Conservation (phyloP, 106 monocot species). For the Xerophyta viscosa region DNA sequence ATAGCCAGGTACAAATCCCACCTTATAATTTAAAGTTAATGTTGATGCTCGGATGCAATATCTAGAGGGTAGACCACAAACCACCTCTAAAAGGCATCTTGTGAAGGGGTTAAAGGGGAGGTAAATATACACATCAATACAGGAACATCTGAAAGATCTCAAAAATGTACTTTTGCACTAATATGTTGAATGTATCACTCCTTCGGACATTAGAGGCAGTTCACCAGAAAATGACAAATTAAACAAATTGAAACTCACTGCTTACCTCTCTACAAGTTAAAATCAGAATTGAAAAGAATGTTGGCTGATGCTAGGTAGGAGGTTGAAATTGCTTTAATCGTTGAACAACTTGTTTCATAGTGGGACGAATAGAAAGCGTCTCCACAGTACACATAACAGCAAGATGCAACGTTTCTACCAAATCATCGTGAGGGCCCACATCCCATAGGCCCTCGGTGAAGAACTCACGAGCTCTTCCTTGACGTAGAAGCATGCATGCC, state of each 20-base stretch:
- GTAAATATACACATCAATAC: too few species aligned
- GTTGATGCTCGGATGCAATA: too few species aligned
- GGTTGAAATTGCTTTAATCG: slow-evolving; percentile 38
- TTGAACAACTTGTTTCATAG: slow-evolving; percentile 32
- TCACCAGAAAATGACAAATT: background rate
- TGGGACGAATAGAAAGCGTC: slow-evolving; percentile 7
- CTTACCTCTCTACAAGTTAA: slow-evolving; percentile 12
- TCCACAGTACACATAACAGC: slow-evolving; percentile 36
- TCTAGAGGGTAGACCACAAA: too few species aligned
- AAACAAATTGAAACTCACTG: background rate
- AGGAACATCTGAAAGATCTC: too few species aligned
- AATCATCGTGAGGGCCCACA: slow-evolving; percentile 39
- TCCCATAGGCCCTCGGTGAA: slow-evolving; percentile 50
- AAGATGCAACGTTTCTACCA: slow-evolving; percentile 32
- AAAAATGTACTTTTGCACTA: background rate
- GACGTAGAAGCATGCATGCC: slow-evolving; percentile 39
- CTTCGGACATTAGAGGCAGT: background rate
- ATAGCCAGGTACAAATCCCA: too few species aligned
- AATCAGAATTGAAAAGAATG: background rate
- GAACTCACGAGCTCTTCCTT: slow-evolving; percentile 39
- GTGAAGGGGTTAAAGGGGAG: too few species aligned
- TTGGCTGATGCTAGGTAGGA: slow-evolving; percentile 10
- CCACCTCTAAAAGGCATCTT: too few species aligned
- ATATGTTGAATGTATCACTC: too few species aligned
- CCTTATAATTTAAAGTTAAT: too few species aligned